Percentiles rank a stretch among this genome's conserved stretches.
Evolutionary conservation across 495 filamentous ascomycete genomes (phyloP).

Genomic region (Haplographium delicatum): DNA sequence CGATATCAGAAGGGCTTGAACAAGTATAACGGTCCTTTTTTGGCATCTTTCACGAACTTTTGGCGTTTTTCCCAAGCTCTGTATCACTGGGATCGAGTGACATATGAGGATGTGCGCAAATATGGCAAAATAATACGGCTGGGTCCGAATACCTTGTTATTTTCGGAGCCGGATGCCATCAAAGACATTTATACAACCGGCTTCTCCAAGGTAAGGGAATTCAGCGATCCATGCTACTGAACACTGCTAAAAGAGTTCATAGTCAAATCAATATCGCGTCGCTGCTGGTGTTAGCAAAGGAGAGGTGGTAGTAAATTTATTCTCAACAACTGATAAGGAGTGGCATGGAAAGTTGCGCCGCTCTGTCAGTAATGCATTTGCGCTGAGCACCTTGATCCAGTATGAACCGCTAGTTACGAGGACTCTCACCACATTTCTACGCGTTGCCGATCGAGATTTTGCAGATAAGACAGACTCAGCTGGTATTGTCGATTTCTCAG

Average conservation of each 20-base stretch:
- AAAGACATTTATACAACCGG: constrained; percentile 1
- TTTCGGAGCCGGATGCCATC: background rate
- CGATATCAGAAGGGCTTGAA: background rate
- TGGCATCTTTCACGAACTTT: constrained; percentile 2
- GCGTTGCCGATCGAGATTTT: background rate
- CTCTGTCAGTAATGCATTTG: background rate
- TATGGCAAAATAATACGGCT: constrained; percentile 1
- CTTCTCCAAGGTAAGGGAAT: background rate
- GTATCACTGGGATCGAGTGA: background rate
- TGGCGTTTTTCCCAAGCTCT: background rate
- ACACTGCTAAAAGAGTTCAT: background rate
- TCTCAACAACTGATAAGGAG: background rate
- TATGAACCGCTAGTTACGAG: background rate
- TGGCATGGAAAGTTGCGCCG: constrained; percentile 3
- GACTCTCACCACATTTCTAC: background rate
- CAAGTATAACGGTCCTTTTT: background rate
- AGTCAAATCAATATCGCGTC: background rate
- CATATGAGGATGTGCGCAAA: background rate
- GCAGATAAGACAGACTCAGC: background rate
- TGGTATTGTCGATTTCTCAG: background rate
- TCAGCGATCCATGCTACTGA: no score
- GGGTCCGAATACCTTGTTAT: constrained; percentile 1
- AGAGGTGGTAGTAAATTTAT: background rate
- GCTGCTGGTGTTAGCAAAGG: background rate
- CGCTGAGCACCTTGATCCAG: background rate